Base-by-base conservation (phyloP, 768 basidiomycete genomes). In the Suillus ampliporus region DNA sequence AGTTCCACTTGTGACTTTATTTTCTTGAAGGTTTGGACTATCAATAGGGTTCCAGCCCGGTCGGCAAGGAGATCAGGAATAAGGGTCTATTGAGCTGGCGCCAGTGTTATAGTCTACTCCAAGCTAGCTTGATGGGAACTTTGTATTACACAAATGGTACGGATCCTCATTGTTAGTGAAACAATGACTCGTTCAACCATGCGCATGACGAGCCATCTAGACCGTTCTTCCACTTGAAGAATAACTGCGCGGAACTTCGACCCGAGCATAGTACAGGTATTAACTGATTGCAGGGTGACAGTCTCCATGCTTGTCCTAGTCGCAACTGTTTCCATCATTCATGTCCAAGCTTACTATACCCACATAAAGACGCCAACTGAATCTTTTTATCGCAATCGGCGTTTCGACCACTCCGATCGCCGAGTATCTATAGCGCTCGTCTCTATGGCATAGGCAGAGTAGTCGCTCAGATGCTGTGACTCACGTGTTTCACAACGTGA, bases 1-100 rank as follows among this genome's bases (percentile, higher is more conserved):
- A 67, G 69, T 70, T 65, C 41, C 67, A 61, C 64, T 47, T 62
- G 56, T 57, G 72, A 68, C 58, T 66, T 68, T 71, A 65, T 71
- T 61, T 48, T 40, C 57, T 65, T 57, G 64, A 67, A 51, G 64
- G 59, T 65, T 68, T 69, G 62, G 62, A 73, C 74, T 74, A 77
- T 77, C 71, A 76, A 77, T 74, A 77, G 77, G 73, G 72, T 80
- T 79, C 79, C 79, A 80, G 75, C 74, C 74, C 74, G 72, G 87
- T 89, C 84, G 86, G 84, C 87, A 88, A 87, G 87, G 86, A 67
- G 84, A 88, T 77, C 58, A 43, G 63, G 65, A 64, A 61, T 65
- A 34, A 65, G 38, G 58, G 15, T 54, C 37, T 38, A 56, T 26
- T 31, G 35, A 37, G 21, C 15, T 21, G 26, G 26, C 15, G n/a